Percentiles rank a stretch among this genome's conserved stretches.
Evolutionary conservation across 192 early-diverging fungal species (phyloP).

Genomic region (Coemansia sp.): DNA sequence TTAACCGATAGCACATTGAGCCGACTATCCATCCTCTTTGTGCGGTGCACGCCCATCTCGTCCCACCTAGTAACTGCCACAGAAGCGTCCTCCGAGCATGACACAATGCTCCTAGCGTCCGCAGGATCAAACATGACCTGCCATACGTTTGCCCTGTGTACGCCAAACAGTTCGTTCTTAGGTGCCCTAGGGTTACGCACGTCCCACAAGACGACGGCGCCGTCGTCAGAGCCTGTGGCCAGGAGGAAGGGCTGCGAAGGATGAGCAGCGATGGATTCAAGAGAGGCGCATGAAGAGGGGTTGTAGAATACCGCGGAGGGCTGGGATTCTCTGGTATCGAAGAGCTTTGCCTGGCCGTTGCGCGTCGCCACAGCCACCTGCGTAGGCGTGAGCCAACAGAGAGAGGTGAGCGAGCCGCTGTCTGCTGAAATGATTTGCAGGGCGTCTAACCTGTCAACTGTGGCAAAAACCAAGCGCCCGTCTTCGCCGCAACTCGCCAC

Average conservation of each 20-base stretch:
- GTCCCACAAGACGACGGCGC: slow-evolving; percentile 48
- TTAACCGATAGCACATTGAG: slow-evolving; percentile 48
- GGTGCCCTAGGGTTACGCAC: slow-evolving; percentile 37
- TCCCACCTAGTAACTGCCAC: slow-evolving; percentile 44
- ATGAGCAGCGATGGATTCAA: slow-evolving; percentile 48
- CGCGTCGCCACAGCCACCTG: slow-evolving; percentile 43
- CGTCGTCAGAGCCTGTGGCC: slow-evolving; percentile 42
- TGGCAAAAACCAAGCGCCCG: slow-evolving; percentile 27
- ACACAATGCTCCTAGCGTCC: slow-evolving; percentile 29
- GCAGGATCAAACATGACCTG: slow-evolving; percentile 43
- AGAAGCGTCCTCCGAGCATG: slow-evolving; percentile 52
- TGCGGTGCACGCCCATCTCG: background rate
- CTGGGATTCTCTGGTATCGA: slow-evolving; percentile 28
- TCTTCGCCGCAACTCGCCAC: slow-evolving; percentile 53
- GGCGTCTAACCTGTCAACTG: slow-evolving; percentile 20
- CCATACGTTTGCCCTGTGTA: slow-evolving; percentile 44
- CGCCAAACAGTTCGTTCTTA: slow-evolving; percentile 26
- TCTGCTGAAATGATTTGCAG: slow-evolving; percentile 37
- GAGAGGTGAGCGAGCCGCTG: slow-evolving; percentile 36
- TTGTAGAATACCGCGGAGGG: slow-evolving; percentile 40
- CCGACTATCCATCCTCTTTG: slow-evolving; percentile 23
- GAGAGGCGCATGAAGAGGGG: slow-evolving; percentile 8
- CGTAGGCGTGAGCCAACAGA: slow-evolving; percentile 46
- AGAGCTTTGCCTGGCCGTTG: slow-evolving; percentile 49
- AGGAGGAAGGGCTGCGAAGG: slow-evolving; percentile 51